Evolutionary conservation across 2,329 filamentous ascomycete species (phyloP).

Genomic region (Eurotiales sp.): DNA sequence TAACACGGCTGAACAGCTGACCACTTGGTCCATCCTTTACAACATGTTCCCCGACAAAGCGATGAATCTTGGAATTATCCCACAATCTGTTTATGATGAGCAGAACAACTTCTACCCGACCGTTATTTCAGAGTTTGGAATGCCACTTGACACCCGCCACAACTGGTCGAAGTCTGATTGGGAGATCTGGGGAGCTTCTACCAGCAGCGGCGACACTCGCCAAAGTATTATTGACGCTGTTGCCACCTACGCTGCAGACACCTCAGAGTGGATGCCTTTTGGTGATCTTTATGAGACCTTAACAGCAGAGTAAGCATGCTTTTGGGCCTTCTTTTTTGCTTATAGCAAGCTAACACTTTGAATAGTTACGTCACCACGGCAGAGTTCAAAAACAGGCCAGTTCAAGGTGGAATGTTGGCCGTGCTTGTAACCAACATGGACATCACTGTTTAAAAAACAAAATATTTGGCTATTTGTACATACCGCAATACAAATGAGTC

Average conservation of each 20-base stretch:
- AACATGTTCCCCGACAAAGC: conserved; percentile 51
- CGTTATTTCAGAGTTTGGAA: conserved; percentile 45
- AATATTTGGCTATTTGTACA: background rate
- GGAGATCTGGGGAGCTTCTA: conserved; percentile 10
- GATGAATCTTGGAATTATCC: conserved; percentile 47
- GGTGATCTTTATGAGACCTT: conserved; percentile 7
- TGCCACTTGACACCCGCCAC: conserved; percentile 51
- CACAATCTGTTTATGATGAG: conserved; percentile 50
- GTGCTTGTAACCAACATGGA: conserved; percentile 7
- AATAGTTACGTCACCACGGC: background rate
- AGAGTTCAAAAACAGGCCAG: conserved; percentile 1
- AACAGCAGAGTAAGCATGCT: background rate
- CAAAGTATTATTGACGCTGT: conserved; percentile 8
- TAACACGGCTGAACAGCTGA: conserved; percentile 9
- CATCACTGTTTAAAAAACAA: background rate
- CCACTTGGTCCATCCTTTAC: conserved; percentile 38
- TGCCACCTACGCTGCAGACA: background rate
- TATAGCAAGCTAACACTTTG: background rate
- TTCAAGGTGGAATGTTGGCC: conserved; percentile 6
- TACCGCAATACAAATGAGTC: background rate
- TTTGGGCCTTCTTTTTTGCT: background rate
- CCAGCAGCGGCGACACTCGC: background rate
- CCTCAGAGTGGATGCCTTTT: conserved; percentile 7
- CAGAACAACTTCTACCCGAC: conserved; percentile 53
- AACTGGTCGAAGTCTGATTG: conserved; percentile 40